Conservation (phyloP, 2,329 filamentous ascomycete genomes). For the Neofusicoccum laricinum region DNA sequence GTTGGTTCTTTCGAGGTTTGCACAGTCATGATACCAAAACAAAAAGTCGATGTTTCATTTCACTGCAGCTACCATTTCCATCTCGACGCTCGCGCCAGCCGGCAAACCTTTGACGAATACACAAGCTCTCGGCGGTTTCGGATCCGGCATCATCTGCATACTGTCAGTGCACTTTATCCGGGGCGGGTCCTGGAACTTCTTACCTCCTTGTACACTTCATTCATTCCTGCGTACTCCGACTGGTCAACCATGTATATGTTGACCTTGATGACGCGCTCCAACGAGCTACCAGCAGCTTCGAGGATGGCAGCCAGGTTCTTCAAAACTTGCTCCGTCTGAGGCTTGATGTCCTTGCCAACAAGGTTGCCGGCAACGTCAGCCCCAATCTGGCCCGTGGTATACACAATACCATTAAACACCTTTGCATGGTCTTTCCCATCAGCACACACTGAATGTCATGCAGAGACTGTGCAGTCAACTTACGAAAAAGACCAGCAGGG, state of each 20-base stretch:
- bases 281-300: slow-evolving; percentile 26
- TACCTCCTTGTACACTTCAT: slow-evolving; percentile 30
- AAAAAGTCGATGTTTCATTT: not conserved
- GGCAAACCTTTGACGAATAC: slow-evolving; percentile 16
- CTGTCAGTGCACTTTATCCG: not conserved
- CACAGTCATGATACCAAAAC: not conserved
- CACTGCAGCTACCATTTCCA: slow-evolving; percentile 14
- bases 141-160: slow-evolving; percentile 15
- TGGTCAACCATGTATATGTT: slow-evolving; percentile 31
- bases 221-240: slow-evolving; percentile 31
- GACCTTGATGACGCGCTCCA: slow-evolving; percentile 30
- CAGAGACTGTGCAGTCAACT: not conserved
- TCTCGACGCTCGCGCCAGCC: slow-evolving; percentile 14
- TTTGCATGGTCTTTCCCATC: slow-evolving; percentile 1
- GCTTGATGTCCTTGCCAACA: slow-evolving; percentile 5
- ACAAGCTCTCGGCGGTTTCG: slow-evolving; percentile 15
- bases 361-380: not conserved
- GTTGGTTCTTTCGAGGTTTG: not conserved
- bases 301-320: slow-evolving; percentile 30
- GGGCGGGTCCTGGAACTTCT: not conserved
- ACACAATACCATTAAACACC: not conserved
- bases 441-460: not conserved
- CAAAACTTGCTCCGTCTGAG: slow-evolving; percentile 21
- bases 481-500: slow-evolving; percentile 6
- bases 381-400: slow-evolving; percentile 7